Base-by-base conservation (phyloP, 2,329 filamentous ascomycete genomes). In the Pseudocercospora crystallina region DNA sequence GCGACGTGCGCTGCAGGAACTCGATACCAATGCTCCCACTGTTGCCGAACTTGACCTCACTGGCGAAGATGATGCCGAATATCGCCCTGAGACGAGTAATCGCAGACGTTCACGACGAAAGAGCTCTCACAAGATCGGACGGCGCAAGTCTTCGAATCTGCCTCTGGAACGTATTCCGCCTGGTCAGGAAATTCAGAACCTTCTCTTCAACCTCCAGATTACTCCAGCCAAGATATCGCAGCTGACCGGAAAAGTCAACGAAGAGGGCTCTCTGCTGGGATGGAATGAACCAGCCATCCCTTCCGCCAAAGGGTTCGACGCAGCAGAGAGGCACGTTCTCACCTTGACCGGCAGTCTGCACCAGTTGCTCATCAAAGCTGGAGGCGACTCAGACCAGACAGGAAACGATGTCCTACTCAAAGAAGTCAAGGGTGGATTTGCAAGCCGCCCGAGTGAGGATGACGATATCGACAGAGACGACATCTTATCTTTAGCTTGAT, bases 91-190 rank as follows among this genome's bases (percentile, higher is more conserved):
- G n/a, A 47, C 43, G n/a, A 50, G 45, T 3, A 53, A 49, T 8
- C 49, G 41, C 5, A 47, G 15, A 20, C 14, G 11, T 3, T 52
- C 57, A 15, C 52, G 57, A 31, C 56, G 62, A 12, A 61, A 61
- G n/a, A 51, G 49, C 37, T 59, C 58, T 2, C 42, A 42, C 13
- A 62, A 60, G 33, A 39, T 57, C 4, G 56, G 47, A 4, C 65
- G 68, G 3, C 67, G 61, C 5, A 71, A 67, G 40, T 72, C 72
- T 1, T 68, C 66, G 1, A 62, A 52, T 8, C 60, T 75, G 0
- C 69, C 71, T 0, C 67, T 76, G 5, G 71, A 76, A 50, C 65
- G 64, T 7, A 63, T 64, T 4, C 71, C 71, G 1, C 43, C 50
- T 4, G 63, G 61, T 8, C 51, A 62, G 46, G 51, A 49, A 8